These are phyloP conservation scores for Psilocybe azurescens DNA, from an alignment of 768 basidiomycete species.

Conservation along the genomic window DNA sequence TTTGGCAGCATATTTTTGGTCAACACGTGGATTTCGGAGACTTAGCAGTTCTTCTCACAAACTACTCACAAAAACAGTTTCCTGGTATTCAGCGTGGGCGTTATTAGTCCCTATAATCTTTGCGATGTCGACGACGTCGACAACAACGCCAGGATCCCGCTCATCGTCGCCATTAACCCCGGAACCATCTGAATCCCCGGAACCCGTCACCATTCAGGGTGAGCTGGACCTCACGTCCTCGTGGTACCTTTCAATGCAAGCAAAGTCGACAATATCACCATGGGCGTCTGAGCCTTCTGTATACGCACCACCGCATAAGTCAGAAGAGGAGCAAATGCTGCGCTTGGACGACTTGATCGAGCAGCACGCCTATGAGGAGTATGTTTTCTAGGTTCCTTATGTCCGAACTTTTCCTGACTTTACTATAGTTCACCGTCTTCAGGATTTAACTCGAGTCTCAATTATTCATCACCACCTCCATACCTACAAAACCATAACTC, in stretches of 20 bases:
- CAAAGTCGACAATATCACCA: slow-evolving; percentile 42
- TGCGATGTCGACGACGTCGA: slow-evolving; percentile 65
- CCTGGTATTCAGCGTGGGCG: slow-evolving; percentile 21
- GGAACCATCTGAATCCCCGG: slow-evolving; percentile 60
- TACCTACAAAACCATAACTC: slow-evolving; percentile 30
- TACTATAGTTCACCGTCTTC: slow-evolving; percentile 40
- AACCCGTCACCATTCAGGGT: slow-evolving; percentile 54
- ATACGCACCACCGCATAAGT: slow-evolving; percentile 46
- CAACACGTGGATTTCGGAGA: slow-evolving; percentile 9
- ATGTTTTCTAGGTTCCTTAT: slow-evolving; percentile 33
- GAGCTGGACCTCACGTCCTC: slow-evolving; percentile 53
- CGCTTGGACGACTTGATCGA: slow-evolving; percentile 76
- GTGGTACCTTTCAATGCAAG: slow-evolving; percentile 59
- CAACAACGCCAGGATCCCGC: slow-evolving; percentile 62
- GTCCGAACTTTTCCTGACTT: slow-evolving; percentile 17
- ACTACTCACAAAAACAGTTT: slow-evolving; percentile 17
- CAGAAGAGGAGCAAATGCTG: slow-evolving; percentile 61
- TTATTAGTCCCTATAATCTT: slow-evolving; percentile 19
- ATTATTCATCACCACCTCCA: slow-evolving; percentile 36
- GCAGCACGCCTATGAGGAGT: slow-evolving; percentile 80
- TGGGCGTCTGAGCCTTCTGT: slow-evolving; percentile 50
- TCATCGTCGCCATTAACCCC: slow-evolving; percentile 78
- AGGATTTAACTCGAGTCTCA: slow-evolving; percentile 33
- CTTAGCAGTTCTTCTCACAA: slow-evolving; percentile 15
- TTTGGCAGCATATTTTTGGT: slow-evolving; percentile 6